Evolutionary conservation across 2,329 filamentous ascomycete species (phyloP).

Genomic region (Graphiopsis chlorocephala): DNA sequence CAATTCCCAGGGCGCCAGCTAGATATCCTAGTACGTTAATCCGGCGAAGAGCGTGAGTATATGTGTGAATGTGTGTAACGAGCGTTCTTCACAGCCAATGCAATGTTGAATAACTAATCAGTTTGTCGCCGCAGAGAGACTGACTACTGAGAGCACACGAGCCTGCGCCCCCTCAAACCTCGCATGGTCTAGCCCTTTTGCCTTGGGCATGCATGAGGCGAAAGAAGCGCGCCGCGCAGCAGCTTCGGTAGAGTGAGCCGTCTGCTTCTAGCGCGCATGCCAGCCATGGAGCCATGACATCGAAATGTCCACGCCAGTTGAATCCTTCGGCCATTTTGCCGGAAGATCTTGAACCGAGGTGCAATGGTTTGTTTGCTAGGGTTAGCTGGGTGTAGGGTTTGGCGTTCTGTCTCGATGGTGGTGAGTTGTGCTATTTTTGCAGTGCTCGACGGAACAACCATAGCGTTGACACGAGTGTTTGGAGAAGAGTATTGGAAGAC

Average conservation of each 20-base stretch:
- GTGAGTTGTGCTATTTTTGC: not conserved
- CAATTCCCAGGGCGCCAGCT: not conserved
- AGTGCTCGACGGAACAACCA: not conserved
- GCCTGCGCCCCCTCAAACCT: not conserved
- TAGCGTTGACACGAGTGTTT: not conserved
- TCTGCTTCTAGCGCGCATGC: not conserved
- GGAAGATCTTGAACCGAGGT: no score
- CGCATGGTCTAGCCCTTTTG: conserved; percentile 11
- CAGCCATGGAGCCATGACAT: no score
- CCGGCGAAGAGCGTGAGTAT: not conserved
- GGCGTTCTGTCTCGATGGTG: not conserved
- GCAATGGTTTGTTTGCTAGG: not conserved
- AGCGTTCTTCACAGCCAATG: not conserved
- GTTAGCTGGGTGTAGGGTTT: not conserved
- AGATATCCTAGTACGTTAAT: not conserved
- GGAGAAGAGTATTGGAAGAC: not conserved
- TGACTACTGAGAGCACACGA: not conserved
- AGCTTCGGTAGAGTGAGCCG: not conserved
- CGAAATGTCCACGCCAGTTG: not conserved
- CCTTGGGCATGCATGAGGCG: conserved; percentile 1
- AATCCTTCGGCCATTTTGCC: not conserved
- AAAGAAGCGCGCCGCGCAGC: not conserved
- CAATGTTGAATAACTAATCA: not conserved
- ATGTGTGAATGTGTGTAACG: not conserved
- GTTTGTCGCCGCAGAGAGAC: not conserved